Conservation (phyloP, 768 basidiomycete genomes). For the Phylloporus rhodoxanthus region DNA sequence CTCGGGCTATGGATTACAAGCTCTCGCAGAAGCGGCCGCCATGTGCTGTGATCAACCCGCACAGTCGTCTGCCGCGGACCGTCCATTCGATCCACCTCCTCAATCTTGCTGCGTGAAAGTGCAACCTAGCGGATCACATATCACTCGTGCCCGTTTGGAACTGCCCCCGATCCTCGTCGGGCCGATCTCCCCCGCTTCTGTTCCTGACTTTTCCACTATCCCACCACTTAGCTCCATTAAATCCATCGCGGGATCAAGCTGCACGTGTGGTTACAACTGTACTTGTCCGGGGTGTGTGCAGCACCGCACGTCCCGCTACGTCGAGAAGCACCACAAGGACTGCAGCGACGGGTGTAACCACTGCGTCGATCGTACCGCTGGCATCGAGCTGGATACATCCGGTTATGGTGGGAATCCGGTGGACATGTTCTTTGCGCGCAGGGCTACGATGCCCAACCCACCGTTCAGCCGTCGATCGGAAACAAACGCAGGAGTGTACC, state of each 20-base stretch:
- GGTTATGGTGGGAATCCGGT: slow-evolving; percentile 34
- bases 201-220: slow-evolving; percentile 50
- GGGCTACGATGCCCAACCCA: slow-evolving; percentile 62
- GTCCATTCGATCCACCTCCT: slow-evolving; percentile 6
- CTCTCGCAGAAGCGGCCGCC: slow-evolving; percentile 36
- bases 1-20: slow-evolving; percentile 23
- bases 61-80: slow-evolving; percentile 2
- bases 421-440: slow-evolving; percentile 61
- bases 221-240: slow-evolving; percentile 54
- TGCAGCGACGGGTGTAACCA: slow-evolving; percentile 51
- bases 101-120: slow-evolving; percentile 20
- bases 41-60: slow-evolving; percentile 14
- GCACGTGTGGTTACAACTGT: slow-evolving; percentile 65
- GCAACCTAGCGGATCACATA: neutral
- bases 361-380: slow-evolving; percentile 52
- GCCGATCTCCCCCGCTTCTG: slow-evolving; percentile 14
- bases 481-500: slow-evolving; percentile 47
- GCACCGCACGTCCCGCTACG: slow-evolving; percentile 54
- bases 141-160: slow-evolving; percentile 29
- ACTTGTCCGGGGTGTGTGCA: slow-evolving; percentile 69
- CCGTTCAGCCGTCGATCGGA: slow-evolving; percentile 39
- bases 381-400: slow-evolving; percentile 34
- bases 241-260: slow-evolving; percentile 61
- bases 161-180: slow-evolving; percentile 44
- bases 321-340: slow-evolving; percentile 32